Conservation (phyloP, 75 land plant species). For the Picea sitchensis region DNA sequence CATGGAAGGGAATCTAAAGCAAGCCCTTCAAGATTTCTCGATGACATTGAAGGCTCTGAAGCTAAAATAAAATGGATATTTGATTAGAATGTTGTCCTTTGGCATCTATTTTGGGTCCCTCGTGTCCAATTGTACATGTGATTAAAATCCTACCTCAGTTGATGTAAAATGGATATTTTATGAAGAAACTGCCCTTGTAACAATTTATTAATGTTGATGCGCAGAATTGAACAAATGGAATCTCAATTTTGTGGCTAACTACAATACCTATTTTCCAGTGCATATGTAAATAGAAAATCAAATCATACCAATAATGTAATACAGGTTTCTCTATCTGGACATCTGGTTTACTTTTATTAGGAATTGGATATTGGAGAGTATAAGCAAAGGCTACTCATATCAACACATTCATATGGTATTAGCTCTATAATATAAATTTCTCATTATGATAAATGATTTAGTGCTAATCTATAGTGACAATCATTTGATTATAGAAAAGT, state of each 20-base stretch:
- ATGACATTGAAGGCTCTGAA: neutral
- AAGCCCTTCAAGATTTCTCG: neutral
- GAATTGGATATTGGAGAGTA: too few species aligned
- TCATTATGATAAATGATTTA: too few species aligned
- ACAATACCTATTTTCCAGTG: slow-evolving; percentile 65
- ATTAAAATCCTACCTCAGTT: neutral
- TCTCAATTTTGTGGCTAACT: slow-evolving; percentile 42
- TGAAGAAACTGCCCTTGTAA: neutral
- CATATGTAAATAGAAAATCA: too few species aligned
- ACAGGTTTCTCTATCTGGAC: too few species aligned
- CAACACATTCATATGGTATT: too few species aligned
- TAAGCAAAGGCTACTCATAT: too few species aligned
- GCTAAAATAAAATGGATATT: neutral
- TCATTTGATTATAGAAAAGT: too few species aligned
- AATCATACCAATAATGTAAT: too few species aligned
- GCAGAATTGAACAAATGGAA: neutral
- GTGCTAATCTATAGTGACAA: too few species aligned
- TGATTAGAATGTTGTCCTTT: neutral
- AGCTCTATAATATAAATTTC: too few species aligned
- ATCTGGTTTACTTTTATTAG: too few species aligned
- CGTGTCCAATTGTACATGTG: neutral
- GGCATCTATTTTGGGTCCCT: neutral
- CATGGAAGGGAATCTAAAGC: neutral
- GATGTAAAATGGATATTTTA: neutral
- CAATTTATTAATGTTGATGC: neutral